A percentile compares a stretch with the other conserved stretches of the same genome.
phyloP scores from a whole-genome alignment of 2,329 filamentous ascomycete species.

The Coniochaeta hoffmannii region DNA sequence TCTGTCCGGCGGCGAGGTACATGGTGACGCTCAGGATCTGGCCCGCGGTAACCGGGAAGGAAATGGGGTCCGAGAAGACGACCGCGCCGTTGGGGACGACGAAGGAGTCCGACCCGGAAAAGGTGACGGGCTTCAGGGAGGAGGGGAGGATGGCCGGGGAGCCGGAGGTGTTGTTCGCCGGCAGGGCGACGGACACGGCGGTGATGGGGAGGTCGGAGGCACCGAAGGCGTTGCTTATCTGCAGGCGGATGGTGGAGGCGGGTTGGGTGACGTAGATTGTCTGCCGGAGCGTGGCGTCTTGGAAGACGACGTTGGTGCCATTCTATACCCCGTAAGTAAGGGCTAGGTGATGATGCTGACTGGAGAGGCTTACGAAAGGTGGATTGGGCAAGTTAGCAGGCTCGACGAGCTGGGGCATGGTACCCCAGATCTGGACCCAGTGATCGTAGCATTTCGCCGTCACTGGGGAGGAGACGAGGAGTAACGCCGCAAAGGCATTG shows the following conservation, averaged over 20 bases:
- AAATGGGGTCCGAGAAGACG: constrained; percentile 51
- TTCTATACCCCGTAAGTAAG: constrained; percentile 31
- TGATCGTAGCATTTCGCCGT: constrained; percentile 24
- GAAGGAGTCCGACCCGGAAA: constrained; percentile 42
- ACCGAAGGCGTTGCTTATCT: constrained; percentile 56
- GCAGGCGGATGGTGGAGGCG: constrained; percentile 46
- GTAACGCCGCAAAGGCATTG: neutral
- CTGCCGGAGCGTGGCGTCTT: constrained; percentile 53
- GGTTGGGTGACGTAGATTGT: constrained; percentile 49
- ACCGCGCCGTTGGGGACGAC: constrained; percentile 47
- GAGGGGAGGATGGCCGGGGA: constrained; percentile 36
- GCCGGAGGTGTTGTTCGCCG: constrained; percentile 42
- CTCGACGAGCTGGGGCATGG: constrained; percentile 57
- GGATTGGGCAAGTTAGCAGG: constrained; percentile 47
- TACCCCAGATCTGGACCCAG: constrained; percentile 55
- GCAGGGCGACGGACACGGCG: constrained; percentile 45
- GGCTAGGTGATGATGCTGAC: neutral
- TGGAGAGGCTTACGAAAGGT: constrained; percentile 39
- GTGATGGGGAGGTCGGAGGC: constrained; percentile 49
- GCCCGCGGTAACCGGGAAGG: constrained; percentile 38
- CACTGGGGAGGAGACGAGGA: constrained; percentile 3
- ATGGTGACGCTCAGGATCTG: constrained; percentile 46
- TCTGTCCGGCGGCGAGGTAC: constrained; percentile 51
- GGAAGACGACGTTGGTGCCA: constrained; percentile 41
- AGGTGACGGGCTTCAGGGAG: constrained; percentile 44